Base-by-base conservation (phyloP, 2,329 filamentous ascomycete genomes). In the Dothistroma pini region DNA sequence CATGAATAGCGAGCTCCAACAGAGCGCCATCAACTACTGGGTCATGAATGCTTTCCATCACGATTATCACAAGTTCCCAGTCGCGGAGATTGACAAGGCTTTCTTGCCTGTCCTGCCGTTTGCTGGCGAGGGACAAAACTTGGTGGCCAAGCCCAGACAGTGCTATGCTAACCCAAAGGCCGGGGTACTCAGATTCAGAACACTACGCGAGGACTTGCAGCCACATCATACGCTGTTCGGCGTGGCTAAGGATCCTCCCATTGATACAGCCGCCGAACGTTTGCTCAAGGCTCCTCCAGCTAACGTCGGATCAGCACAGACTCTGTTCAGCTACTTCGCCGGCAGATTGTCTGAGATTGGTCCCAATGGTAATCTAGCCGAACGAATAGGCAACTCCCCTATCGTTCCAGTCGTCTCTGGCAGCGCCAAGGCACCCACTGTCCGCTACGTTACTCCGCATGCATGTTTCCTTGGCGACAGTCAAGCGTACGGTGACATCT, bases 161-260 rank as follows among this genome's bases (percentile, higher is more conserved):
- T 97, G 93, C 71, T 99, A 91, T 72, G 91, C 87, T 0, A 93
- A 97, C 67, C 84, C 88, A 44, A 84, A 84, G 48, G 90, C 90
- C 22, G 82, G 88, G 0, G 80, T 96, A 4, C 81, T 99, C 56
- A 91, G 90, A 0, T 97, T 96, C 70, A 81, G 87, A 29, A 88
- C 96, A 19, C 78, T 99, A 35, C 83, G 85, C 63, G 83, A 79
- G 53, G 90, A 95, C 65, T 81, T 97, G n/a, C 87, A 90, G 62
- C 78, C 83, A 11, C 91, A 97, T 78, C 90, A 92, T 16, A 80
- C 83, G 58, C 93, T 95, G 77, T 92, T 99, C 69, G 93, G 92
- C 0, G 92, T 99, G 5, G 83, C 84, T n/a, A 78, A 84, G 57
- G 88, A 99, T 73, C 95, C 96, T 0, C 85, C 87, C 0, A 89